Percentiles rank a stretch among this genome's conserved stretches.
Conservation (phyloP, 495 filamentous ascomycete species). For the Cercophora newfieldiana region DNA sequence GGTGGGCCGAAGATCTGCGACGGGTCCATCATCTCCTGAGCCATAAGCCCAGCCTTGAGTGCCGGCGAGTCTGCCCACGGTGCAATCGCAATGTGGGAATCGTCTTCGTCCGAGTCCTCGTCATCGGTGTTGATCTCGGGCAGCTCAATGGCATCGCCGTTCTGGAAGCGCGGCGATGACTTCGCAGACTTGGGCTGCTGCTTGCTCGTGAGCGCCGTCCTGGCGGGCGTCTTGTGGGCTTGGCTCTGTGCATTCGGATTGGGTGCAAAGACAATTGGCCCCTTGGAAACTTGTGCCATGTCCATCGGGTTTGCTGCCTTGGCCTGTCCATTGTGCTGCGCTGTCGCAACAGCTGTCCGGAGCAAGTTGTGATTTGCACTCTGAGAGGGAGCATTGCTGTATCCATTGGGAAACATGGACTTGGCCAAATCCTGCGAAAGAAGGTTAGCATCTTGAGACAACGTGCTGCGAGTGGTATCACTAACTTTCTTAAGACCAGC, state of each 20-base stretch:
- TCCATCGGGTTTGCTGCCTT: slow-evolving; percentile 69
- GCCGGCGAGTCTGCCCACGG: slow-evolving; percentile 84
- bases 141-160: slow-evolving; percentile 77
- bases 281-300: slow-evolving; percentile 79
- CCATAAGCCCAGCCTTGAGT: slow-evolving; percentile 63
- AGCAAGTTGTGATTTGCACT: slow-evolving; percentile 41
- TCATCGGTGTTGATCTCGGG: slow-evolving; percentile 88
- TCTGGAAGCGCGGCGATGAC: slow-evolving; percentile 75
- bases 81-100: slow-evolving; percentile 61
- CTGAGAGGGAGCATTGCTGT: slow-evolving; percentile 56
- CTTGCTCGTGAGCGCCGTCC: slow-evolving; percentile 38
- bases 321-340: slow-evolving; percentile 54
- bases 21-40: slow-evolving; percentile 82
- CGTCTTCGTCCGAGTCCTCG: slow-evolving; percentile 71
- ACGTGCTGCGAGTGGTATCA: not conserved
- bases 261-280: slow-evolving; percentile 85
- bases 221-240: slow-evolving; percentile 62
- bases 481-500: slow-evolving; percentile 72
- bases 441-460: slow-evolving; percentile 26
- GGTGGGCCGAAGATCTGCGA: slow-evolving; percentile 89
- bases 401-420: slow-evolving; percentile 64
- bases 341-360: slow-evolving; percentile 48
- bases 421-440: slow-evolving; percentile 58
- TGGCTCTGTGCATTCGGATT: slow-evolving; percentile 55
- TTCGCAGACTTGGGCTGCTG: slow-evolving; percentile 57